Base-by-base conservation (phyloP, 2,329 filamentous ascomycete genomes). In the Magnaporthales sp. region DNA sequence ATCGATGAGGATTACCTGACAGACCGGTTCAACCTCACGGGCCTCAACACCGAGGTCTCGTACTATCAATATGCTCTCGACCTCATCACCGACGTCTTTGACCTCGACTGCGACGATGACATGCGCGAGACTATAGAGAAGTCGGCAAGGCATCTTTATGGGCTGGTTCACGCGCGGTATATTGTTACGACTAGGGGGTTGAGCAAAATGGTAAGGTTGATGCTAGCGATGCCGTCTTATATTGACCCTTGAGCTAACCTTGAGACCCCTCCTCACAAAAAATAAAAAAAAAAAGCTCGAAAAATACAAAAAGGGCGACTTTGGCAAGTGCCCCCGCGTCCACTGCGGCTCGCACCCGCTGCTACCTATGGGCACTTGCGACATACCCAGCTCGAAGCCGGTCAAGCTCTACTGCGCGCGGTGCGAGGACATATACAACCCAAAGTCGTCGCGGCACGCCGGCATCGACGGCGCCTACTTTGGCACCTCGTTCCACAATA, bases 21-120 rank as follows among this genome's bases (percentile, higher is more conserved):
- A 65, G 95, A 99, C 78, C 89, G 95, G 64, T 99, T 99, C 86
- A 99, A 99, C 80, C 83, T 99, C 69, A 99, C 95, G 0, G 95
- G 95, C 51, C 86, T 99, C 64, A 97, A 98, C 80, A 94, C 92
- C 46, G 95, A 99, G 77, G 95, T 99, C 15, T 92, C 97, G 75
- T 97, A 98, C 82, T 99, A 99, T 75, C 95, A 99, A 79, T 97
- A 99, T 86, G 95, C 95, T 19, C 86, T 99, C 62, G 95, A 99
- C 76, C 87, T 99, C 19, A 92, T 99, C 67, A 99, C 95, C 64
- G 95, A 99, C 74, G 94, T 98, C 63, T 99, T 99, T 79, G 95
- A 99, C 75, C 89, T 98, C 74, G 95, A 99, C 78, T 97, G 95
- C 80, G 94, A 98, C 76, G 95, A 99, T 78, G 94, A 98, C 73